These are phyloP conservation scores for Cytospora paraplurivora DNA, from an alignment of 2,329 filamentous ascomycete genomes.

Conservation along the genomic window DNA sequence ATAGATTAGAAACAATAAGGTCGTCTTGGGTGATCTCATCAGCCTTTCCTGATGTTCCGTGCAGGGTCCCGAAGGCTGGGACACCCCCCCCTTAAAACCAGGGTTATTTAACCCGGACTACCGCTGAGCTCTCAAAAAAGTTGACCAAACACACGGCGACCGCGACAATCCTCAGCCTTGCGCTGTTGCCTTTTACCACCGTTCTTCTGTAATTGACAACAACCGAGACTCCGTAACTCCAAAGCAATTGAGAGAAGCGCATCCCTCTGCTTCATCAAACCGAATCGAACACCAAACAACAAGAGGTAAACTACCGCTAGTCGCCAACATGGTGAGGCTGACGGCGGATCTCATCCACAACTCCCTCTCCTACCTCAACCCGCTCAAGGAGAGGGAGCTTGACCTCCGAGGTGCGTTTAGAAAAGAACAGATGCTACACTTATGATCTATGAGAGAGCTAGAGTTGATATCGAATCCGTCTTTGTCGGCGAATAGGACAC, in stretches of 20 bases:
- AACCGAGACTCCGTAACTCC: not conserved
- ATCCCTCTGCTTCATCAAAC: not conserved
- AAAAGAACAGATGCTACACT: conserved; percentile 98
- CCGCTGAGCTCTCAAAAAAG: not conserved
- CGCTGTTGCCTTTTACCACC: not conserved
- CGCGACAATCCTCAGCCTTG: conserved; percentile 11
- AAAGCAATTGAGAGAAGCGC: not conserved
- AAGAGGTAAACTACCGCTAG: conserved; percentile 28
- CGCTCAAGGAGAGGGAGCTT: conserved; percentile 97
- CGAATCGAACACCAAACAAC: conserved; percentile 12
- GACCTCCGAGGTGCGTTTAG: conserved; percentile 96
- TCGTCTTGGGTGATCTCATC: not conserved
- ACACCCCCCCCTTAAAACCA: not conserved
- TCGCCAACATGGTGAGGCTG: conserved; percentile 73
- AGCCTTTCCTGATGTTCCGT: not conserved
- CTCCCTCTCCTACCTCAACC: conserved; percentile 97
- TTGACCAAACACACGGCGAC: conserved; percentile 21
- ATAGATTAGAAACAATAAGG: conserved; percentile 4
- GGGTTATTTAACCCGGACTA: not conserved
- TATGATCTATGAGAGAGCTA: conserved; percentile 59
- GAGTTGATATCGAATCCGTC: conserved; percentile 72
- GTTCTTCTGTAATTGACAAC: not conserved
- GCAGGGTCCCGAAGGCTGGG: not conserved
- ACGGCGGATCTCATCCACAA: conserved; percentile 91
- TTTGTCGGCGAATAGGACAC: conserved; percentile 73